Conservation (phyloP, 805 yeast genomes). For the Saccharomycopsis malanga region DNA sequence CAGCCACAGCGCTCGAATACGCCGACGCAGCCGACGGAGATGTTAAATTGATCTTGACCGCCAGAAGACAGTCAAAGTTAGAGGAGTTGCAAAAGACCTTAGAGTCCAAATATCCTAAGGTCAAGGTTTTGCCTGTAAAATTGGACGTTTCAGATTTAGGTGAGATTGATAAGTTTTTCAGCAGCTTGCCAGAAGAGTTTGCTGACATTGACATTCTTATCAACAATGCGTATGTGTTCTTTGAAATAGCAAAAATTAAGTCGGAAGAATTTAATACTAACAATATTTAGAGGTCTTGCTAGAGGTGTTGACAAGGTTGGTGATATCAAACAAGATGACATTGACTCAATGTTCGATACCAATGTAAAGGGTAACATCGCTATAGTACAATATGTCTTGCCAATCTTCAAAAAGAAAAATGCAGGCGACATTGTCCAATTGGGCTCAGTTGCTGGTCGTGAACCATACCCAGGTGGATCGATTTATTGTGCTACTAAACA, state of each 20-base stretch:
- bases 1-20: constrained; percentile 82
- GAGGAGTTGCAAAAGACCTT: constrained; percentile 77
- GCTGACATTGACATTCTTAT: constrained; percentile 51
- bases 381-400: constrained; percentile 39
- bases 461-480: constrained; percentile 65
- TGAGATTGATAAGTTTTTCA: constrained; percentile 38
- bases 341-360: constrained; percentile 38
- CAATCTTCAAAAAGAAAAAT: constrained; percentile 36
- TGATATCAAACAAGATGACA: constrained; percentile 32
- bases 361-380: constrained; percentile 42
- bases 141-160: constrained; percentile 54
- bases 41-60: constrained; percentile 63
- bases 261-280: neutral
- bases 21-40: constrained; percentile 65
- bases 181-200: constrained; percentile 47
- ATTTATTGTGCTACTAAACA: constrained; percentile 67
- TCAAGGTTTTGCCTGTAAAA: constrained; percentile 38
- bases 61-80: constrained; percentile 62
- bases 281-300: constrained; percentile 29
- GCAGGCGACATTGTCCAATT: constrained; percentile 53
- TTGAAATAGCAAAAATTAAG: neutral
- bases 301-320: constrained; percentile 41
- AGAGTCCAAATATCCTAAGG: constrained; percentile 66
- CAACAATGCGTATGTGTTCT: constrained; percentile 44
- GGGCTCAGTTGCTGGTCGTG: constrained; percentile 68